Evolutionary conservation across 2,329 filamentous ascomycete genomes (phyloP).

Genomic region (Pestalotiopsis sp.): DNA sequence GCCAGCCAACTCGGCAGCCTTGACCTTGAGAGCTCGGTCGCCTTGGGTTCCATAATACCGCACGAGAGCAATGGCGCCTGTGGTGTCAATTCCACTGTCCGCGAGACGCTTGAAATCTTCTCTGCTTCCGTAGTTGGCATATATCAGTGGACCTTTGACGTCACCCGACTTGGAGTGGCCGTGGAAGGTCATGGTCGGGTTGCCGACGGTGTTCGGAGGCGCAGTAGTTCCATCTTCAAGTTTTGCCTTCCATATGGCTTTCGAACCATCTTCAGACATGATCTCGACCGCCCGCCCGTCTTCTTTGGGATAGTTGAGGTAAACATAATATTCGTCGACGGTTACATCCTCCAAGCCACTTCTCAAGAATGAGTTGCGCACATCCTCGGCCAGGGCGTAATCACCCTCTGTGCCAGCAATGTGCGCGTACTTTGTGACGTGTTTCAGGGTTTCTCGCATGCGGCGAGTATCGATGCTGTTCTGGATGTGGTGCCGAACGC

Average conservation of each 20-base stretch:
- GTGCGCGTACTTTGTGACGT: constrained; percentile 84
- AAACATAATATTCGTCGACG: constrained; percentile 82
- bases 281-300: constrained; percentile 83
- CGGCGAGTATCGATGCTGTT: constrained; percentile 69
- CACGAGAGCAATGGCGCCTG: constrained; percentile 83
- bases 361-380: constrained; percentile 74
- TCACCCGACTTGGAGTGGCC: constrained; percentile 86
- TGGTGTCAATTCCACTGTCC: constrained; percentile 71
- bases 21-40: constrained; percentile 81
- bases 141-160: constrained; percentile 83
- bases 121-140: constrained; percentile 87
- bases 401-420: constrained; percentile 94
- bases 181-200: constrained; percentile 81
- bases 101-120: constrained; percentile 78
- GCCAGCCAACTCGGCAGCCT: constrained; percentile 84
- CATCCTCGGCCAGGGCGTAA: constrained; percentile 81
- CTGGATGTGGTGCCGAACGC: constrained; percentile 76
- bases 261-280: constrained; percentile 64
- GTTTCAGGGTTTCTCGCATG: constrained; percentile 73
- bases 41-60: constrained; percentile 75
- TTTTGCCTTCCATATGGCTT: constrained; percentile 74
- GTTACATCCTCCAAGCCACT: constrained; percentile 75
- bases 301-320: constrained; percentile 84
- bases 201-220: constrained; percentile 56
- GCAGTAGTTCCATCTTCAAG: constrained; percentile 77